These are phyloP conservation scores for Exserohilum turcica DNA, from an alignment of 2,329 filamentous ascomycete species.

Conservation along the genomic window DNA sequence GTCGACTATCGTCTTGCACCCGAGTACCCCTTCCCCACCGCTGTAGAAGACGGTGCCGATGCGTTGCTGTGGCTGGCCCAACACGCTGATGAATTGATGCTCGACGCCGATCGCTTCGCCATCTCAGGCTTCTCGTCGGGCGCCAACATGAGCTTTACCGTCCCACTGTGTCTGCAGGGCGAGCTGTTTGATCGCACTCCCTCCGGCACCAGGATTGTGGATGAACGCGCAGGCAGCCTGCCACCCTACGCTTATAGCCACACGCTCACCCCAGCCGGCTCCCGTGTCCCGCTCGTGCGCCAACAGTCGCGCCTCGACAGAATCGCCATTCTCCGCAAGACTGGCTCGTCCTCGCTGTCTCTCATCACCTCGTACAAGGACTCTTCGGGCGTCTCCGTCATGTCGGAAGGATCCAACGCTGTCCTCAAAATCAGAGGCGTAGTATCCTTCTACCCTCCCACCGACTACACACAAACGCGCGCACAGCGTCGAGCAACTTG, in stretches of 20 bases:
- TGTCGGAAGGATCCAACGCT: slow-evolving; percentile 40
- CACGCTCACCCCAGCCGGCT: slow-evolving; percentile 38
- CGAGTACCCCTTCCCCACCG: slow-evolving; percentile 65
- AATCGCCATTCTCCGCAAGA: slow-evolving; percentile 43
- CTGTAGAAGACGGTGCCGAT: slow-evolving; percentile 68
- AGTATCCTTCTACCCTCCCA: slow-evolving; percentile 66
- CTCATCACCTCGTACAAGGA: slow-evolving; percentile 48
- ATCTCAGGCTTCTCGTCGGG: slow-evolving; percentile 68
- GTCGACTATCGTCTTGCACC: slow-evolving; percentile 67
- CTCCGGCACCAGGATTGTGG: slow-evolving; percentile 35
- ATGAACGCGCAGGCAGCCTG: slow-evolving; percentile 34
- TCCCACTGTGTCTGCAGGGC: slow-evolving; percentile 62
- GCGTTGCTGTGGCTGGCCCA: slow-evolving; percentile 63
- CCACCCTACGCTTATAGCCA: slow-evolving; percentile 23
- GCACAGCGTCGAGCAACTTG: slow-evolving; percentile 63
- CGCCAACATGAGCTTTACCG: slow-evolving; percentile 66
- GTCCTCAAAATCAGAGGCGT: slow-evolving; percentile 60
- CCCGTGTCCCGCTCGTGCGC: slow-evolving; percentile 38
- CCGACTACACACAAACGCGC: slow-evolving; percentile 66
- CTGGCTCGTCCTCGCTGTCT: slow-evolving; percentile 42
- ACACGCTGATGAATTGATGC: slow-evolving; percentile 60
- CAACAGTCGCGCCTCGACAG: slow-evolving; percentile 41
- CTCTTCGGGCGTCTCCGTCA: slow-evolving; percentile 37
- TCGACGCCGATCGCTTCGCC: slow-evolving; percentile 63
- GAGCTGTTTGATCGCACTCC: slow-evolving; percentile 46